Conservation (phyloP, 78 protist species). For the Dictyostelium citrinum region DNA sequence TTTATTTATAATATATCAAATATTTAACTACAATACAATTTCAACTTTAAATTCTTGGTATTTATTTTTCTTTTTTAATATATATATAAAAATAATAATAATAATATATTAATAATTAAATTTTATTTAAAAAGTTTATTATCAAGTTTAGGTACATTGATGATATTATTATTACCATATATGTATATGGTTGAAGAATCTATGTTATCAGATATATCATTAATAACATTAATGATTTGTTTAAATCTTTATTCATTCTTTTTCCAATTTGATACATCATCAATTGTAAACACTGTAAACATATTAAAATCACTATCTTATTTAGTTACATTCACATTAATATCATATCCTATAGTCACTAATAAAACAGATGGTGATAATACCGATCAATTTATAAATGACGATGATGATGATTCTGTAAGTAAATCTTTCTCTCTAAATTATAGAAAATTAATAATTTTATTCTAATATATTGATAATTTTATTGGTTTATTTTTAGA, state of each 20-base stretch:
- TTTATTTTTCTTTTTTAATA: too few species aligned
- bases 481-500: not conserved
- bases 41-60: slow-evolving; percentile 12
- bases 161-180: slow-evolving; percentile 6
- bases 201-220: slow-evolving; percentile 3
- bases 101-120: not conserved
- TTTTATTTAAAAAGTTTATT: not conserved
- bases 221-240: not conserved
- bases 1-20: not conserved
- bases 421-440: not conserved
- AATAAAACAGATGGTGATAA: not conserved
- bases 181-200: slow-evolving; percentile 1
- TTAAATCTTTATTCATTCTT: slow-evolving; percentile 7
- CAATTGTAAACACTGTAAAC: not conserved
- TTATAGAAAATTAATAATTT: not conserved
- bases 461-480: not conserved
- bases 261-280: not conserved
- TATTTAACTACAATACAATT: not conserved
- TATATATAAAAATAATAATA: too few species aligned
- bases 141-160: slow-evolving; percentile 31
- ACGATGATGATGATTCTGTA: not conserved
- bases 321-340: not conserved
- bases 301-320: not conserved
- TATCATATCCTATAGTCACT: not conserved
- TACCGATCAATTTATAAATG: not conserved